Percentiles rank a stretch among this genome's conserved stretches.
These are phyloP conservation scores for Fusarium udum DNA, from an alignment of 2,329 filamentous ascomycete species.

Conservation along the genomic window DNA sequence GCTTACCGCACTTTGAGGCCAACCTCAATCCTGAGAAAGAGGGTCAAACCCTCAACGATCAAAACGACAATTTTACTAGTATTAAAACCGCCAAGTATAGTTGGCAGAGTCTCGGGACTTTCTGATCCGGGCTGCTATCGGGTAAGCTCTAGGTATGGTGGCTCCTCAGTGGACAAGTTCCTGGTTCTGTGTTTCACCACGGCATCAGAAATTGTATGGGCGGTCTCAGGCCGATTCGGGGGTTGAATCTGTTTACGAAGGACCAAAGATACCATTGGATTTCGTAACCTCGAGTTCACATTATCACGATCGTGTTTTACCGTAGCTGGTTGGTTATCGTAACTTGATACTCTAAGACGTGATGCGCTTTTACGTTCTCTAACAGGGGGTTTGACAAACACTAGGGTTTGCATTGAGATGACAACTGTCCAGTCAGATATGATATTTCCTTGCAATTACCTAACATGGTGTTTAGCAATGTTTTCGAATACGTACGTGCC, in stretches of 20 bases:
- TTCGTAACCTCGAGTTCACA: neutral
- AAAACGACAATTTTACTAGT: constrained; percentile 11
- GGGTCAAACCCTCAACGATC: constrained; percentile 24
- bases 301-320: neutral
- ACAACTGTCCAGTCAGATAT: neutral
- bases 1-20: constrained; percentile 25
- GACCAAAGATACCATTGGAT: constrained; percentile 23
- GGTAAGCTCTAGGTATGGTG: constrained; percentile 16
- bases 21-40: constrained; percentile 20
- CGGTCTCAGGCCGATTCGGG: constrained; percentile 22
- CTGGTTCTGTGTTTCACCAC: constrained; percentile 30
- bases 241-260: constrained; percentile 3
- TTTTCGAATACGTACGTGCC: constrained; percentile 1
- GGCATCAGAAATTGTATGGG: constrained; percentile 24
- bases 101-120: neutral
- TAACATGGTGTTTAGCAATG: neutral
- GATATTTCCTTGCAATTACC: neutral
- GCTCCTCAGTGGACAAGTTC: constrained; percentile 24
- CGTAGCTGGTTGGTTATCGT: neutral
- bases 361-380: neutral
- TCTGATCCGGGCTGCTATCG: constrained; percentile 26
- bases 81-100: constrained; percentile 25
- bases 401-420: constrained; percentile 21
- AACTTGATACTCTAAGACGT: constrained; percentile 1
- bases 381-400: neutral